Evolutionary conservation across 768 basidiomycete species (phyloP).

Genomic region (Xerocomus brunneocitrinus): DNA sequence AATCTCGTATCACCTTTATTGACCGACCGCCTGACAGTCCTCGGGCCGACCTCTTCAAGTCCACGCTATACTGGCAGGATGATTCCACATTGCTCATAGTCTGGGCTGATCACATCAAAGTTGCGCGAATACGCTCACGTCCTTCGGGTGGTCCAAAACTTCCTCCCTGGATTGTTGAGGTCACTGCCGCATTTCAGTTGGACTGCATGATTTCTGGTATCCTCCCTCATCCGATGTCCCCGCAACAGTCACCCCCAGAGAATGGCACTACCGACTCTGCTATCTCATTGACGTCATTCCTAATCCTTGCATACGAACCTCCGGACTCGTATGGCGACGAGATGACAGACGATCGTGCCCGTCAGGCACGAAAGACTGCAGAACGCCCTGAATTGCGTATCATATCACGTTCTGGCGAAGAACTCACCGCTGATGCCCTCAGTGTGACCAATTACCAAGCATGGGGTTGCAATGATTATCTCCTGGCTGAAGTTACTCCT

Average conservation of each 20-base stretch:
- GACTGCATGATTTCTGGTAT: slow-evolving; percentile 96
- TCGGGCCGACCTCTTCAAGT: slow-evolving; percentile 92
- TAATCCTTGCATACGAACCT: slow-evolving; percentile 83
- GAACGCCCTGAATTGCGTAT: slow-evolving; percentile 94
- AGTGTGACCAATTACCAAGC: slow-evolving; percentile 71
- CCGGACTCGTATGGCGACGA: slow-evolving; percentile 68
- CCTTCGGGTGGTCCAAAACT: slow-evolving; percentile 44
- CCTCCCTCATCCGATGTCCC: slow-evolving; percentile 61
- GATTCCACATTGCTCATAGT: slow-evolving; percentile 85
- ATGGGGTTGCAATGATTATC: slow-evolving; percentile 92
- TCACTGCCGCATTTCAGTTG: slow-evolving; percentile 86
- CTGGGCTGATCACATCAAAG: slow-evolving; percentile 93
- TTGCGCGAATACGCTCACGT: slow-evolving; percentile 72
- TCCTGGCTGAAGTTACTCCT: slow-evolving; percentile 49
- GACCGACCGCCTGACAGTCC: slow-evolving; percentile 80
- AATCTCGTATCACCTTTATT: slow-evolving; percentile 78
- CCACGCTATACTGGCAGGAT: slow-evolving; percentile 88
- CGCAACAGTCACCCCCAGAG: slow-evolving; percentile 14
- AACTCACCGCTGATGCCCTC: slow-evolving; percentile 80
- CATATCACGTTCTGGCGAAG: slow-evolving; percentile 84
- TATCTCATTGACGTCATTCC: slow-evolving; percentile 58
- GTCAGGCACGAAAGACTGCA: slow-evolving; percentile 78
- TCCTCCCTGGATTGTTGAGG: slow-evolving; percentile 72
- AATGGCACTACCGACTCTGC: slow-evolving; percentile 19
- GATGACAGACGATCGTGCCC: slow-evolving; percentile 62